Percentiles rank a stretch among this genome's conserved stretches.
Conservation (phyloP, 192 early-diverging fungal genomes). For the Jimgerdemannia lactiflua region DNA sequence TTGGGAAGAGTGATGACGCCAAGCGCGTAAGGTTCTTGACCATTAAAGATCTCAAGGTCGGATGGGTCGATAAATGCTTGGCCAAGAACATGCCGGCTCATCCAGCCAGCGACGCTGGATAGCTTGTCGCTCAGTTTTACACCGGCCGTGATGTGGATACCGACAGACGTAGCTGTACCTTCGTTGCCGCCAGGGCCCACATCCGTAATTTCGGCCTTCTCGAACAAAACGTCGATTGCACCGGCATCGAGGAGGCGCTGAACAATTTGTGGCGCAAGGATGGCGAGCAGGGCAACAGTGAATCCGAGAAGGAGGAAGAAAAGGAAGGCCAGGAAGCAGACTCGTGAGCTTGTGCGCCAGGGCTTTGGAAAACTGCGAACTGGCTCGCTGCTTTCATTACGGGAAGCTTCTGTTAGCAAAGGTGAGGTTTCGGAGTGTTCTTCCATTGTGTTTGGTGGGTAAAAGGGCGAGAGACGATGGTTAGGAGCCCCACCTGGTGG, state of each 20-base stretch:
- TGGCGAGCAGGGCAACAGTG: not conserved
- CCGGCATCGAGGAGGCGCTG: not conserved
- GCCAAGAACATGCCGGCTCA: not conserved
- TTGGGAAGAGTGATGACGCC: not conserved
- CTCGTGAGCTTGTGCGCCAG: too few species aligned
- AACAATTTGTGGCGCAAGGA: not conserved
- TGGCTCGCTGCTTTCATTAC: too few species aligned
- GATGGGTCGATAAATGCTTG: not conserved
- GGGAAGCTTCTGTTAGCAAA: too few species aligned
- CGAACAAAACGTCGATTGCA: not conserved
- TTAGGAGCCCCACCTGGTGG: too few species aligned
- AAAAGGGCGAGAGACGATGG: too few species aligned
- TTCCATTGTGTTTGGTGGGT: too few species aligned
- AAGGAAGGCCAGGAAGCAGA: not conserved
- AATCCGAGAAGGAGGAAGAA: not conserved
- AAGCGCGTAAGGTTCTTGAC: not conserved
- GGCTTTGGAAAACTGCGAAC: too few species aligned
- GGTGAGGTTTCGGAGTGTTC: too few species aligned
- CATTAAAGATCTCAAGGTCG: not conserved
- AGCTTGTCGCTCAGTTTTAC: too few species aligned
- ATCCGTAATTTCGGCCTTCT: not conserved
- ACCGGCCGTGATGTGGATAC: not conserved
- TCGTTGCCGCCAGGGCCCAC: not conserved
- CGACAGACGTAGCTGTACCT: not conserved
- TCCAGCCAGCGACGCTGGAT: not conserved